Evolutionary conservation across 1,139 yeast genomes (phyloP).

Genomic region (Diutina catenulata): DNA sequence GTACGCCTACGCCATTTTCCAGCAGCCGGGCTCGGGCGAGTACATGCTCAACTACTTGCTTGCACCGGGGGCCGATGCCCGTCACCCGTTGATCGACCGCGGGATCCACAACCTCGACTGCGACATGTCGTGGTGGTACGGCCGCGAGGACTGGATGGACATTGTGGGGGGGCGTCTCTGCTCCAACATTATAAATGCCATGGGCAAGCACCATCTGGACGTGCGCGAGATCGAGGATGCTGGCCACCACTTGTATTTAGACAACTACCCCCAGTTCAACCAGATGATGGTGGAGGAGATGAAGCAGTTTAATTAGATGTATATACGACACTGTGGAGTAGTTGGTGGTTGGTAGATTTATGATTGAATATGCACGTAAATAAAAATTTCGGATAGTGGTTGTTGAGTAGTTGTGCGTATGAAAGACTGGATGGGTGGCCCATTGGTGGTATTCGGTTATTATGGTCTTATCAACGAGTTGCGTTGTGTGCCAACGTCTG

Average conservation of each 20-base stretch:
- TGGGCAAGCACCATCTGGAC: constrained; percentile 25
- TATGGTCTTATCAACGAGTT: too few species aligned
- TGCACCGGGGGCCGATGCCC: constrained; percentile 68
- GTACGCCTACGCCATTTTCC: constrained; percentile 62
- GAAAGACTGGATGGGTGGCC: not conserved
- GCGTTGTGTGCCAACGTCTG: too few species aligned
- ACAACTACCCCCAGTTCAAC: constrained; percentile 43
- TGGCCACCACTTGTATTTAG: constrained; percentile 68
- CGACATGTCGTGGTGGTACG: constrained; percentile 58
- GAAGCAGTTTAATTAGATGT: not conserved
- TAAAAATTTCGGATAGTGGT: not conserved
- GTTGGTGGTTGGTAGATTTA: not conserved
- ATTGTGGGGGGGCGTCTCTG: constrained; percentile 39
- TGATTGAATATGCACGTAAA: not conserved
- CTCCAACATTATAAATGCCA: constrained; percentile 21
- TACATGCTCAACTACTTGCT: constrained; percentile 57
- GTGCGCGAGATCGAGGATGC: constrained; percentile 32
- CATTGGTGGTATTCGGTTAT: not conserved
- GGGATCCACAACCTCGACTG: constrained; percentile 37
- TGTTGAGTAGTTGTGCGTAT: not conserved
- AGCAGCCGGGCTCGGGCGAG: constrained; percentile 65
- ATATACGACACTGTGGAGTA: not conserved
- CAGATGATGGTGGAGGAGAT: constrained; percentile 20
- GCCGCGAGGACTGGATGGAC: constrained; percentile 75
- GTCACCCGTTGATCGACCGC: constrained; percentile 44